Conservation (phyloP, 345 rosid genomes). For the Moricandia arvensis region DNA sequence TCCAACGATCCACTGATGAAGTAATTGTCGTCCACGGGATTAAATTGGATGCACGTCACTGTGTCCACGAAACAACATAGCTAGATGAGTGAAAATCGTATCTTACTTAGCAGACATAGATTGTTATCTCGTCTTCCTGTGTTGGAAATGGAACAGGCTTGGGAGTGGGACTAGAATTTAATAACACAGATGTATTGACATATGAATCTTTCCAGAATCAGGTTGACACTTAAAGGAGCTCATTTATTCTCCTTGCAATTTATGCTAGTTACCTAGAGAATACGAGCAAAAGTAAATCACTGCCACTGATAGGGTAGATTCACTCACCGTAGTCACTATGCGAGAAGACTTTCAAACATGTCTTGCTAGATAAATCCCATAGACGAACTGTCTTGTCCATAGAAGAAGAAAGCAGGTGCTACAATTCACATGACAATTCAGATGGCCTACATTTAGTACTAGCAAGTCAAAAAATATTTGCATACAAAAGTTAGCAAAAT, state of each 20-base stretch:
- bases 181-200: not conserved
- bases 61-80: slow-evolving; percentile 31
- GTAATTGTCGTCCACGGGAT: slow-evolving; percentile 87
- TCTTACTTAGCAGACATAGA: not conserved
- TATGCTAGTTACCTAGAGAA: slow-evolving; percentile 15
- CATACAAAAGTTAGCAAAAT: not conserved
- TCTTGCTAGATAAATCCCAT: slow-evolving; percentile 83
- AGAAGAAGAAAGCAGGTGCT: slow-evolving; percentile 93
- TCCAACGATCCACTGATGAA: slow-evolving; percentile 98
- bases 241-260: not conserved
- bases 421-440: slow-evolving; percentile 23
- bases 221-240: not conserved
- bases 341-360: slow-evolving; percentile 85
- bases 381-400: slow-evolving; percentile 98
- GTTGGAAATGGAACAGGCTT: not conserved
- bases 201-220: not conserved
- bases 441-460: not conserved
- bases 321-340: slow-evolving; percentile 90
- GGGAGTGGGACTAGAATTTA: not conserved
- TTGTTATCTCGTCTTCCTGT: not conserved
- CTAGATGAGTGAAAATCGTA: slow-evolving; percentile 11
- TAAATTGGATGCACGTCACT: slow-evolving; percentile 99
- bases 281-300: not conserved
- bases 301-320: not conserved
- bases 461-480: not conserved